Percentiles rank a stretch among this genome's conserved stretches.
Evolutionary conservation across 495 filamentous ascomycete species (phyloP).

Genomic region (Penicillium fimorum): DNA sequence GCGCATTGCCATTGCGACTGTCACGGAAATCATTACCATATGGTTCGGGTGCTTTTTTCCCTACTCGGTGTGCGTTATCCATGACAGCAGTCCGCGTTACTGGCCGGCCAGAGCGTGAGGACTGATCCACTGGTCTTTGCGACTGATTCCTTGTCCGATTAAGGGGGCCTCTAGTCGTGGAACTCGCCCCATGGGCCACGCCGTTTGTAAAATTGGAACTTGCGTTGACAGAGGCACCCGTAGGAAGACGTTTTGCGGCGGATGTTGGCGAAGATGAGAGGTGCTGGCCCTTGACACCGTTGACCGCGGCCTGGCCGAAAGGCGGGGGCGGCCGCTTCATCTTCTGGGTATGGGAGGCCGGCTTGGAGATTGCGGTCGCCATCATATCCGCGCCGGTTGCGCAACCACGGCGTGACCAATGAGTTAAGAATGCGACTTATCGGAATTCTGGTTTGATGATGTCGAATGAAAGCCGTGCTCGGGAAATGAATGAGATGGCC

Average conservation of each 20-base stretch:
- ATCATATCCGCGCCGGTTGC: constrained; percentile 32
- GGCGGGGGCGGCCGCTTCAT: constrained; percentile 72
- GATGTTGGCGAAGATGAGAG: constrained; percentile 67
- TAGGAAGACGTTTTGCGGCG: constrained; percentile 60
- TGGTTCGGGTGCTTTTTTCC: constrained; percentile 47
- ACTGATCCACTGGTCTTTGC: constrained; percentile 44
- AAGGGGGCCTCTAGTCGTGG: constrained; percentile 41
- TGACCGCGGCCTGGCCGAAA: constrained; percentile 59
- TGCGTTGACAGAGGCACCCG: constrained; percentile 39
- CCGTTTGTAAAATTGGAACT: constrained; percentile 47
- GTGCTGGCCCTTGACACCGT: constrained; percentile 61
- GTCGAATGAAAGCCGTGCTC: constrained; percentile 34
- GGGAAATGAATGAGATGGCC: constrained; percentile 44
- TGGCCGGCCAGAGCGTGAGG: constrained; percentile 32
- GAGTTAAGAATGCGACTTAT: constrained; percentile 28
- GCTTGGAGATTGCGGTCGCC: constrained; percentile 56
- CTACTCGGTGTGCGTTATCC: constrained; percentile 36
- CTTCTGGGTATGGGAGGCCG: constrained; percentile 59
- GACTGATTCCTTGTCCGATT: constrained; percentile 54
- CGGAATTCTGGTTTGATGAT: constrained; percentile 26
- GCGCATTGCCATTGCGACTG: constrained; percentile 12
- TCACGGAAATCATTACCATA: constrained; percentile 39
- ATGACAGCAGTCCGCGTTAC: constrained; percentile 31
- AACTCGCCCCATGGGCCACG: constrained; percentile 33
- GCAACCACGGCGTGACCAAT: constrained; percentile 23